Conservation (phyloP, 2,329 filamentous ascomycete species). For the Diplodia sapinea region DNA sequence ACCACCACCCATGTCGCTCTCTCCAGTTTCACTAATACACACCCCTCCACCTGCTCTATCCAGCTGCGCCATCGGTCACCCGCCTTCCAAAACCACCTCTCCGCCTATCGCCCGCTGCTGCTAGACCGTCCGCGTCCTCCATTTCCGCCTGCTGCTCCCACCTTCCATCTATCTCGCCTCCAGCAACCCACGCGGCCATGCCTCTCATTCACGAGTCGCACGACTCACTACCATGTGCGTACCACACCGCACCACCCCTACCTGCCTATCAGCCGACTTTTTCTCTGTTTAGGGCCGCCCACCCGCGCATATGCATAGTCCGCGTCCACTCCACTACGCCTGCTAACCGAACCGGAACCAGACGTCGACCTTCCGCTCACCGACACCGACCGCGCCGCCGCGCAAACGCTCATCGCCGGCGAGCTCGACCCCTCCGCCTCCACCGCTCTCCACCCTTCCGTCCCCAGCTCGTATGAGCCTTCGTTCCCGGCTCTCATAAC, state of each 20-base stretch:
- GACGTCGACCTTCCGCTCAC: conserved; percentile 82
- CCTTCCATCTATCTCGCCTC: conserved; percentile 1
- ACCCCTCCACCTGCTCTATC: conserved; percentile 26
- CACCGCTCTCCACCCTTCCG: conserved; percentile 60
- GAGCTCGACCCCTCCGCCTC: conserved; percentile 60
- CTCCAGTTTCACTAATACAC: conserved; percentile 13
- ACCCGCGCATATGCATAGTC: conserved; percentile 23
- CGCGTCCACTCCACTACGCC: conserved; percentile 23
- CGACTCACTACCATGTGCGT: conserved; percentile 79
- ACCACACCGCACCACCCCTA: conserved; percentile 33
- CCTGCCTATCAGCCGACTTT: neutral
- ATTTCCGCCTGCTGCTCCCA: neutral
- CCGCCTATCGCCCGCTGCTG: neutral
- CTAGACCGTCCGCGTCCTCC: neutral
- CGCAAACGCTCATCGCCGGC: conserved; percentile 70
- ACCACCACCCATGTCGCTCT: conserved; percentile 6
- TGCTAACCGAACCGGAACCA: conserved; percentile 46
- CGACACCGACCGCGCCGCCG: conserved; percentile 65
- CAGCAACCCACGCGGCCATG: conserved; percentile 53
- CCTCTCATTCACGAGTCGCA: conserved; percentile 72
- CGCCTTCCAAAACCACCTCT: neutral
- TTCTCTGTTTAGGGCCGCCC: neutral
- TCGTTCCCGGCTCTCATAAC: conserved; percentile 70
- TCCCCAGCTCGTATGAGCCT: conserved; percentile 60
- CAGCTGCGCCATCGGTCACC: conserved; percentile 7